Percentiles rank a stretch among this genome's conserved stretches.
phyloP scores from a whole-genome alignment of 208 protist species.

The Balamuthia mandrillaris region DNA sequence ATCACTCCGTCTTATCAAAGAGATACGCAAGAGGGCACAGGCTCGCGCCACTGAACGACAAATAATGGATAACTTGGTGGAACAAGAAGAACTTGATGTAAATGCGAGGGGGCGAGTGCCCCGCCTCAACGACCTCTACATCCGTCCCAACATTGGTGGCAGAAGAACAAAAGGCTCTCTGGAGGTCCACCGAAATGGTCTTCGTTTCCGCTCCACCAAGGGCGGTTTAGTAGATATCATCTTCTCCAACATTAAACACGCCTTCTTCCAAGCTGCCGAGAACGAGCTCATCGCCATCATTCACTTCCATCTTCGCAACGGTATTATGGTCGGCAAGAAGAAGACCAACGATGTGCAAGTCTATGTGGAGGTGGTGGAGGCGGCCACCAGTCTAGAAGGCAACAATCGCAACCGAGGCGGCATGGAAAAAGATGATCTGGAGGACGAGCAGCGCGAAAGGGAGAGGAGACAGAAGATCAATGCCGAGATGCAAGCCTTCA shows the following conservation, averaged over 20 bases:
- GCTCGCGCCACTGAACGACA: constrained; percentile 25
- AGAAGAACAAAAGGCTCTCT: constrained; percentile 79
- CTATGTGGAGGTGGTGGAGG: constrained; percentile 13
- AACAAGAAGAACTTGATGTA: constrained; percentile 65
- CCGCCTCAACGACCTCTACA: constrained; percentile 76
- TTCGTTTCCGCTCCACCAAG: constrained; percentile 85
- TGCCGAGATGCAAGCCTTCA: constrained; percentile 67
- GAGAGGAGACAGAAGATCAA: constrained; percentile 64
- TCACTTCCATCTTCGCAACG: constrained; percentile 92
- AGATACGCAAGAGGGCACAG: constrained; percentile 65
- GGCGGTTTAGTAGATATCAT: constrained; percentile 81
- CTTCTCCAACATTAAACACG: constrained; percentile 93
- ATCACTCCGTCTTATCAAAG: constrained; percentile 62
- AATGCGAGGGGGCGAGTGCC: neutral
- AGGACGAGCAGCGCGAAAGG: constrained; percentile 72
- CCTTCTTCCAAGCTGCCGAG: constrained; percentile 92
- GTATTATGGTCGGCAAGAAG: constrained; percentile 90
- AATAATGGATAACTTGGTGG: constrained; percentile 59
- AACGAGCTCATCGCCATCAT: constrained; percentile 89
- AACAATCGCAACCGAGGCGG: neutral
- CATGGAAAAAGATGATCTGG: constrained; percentile 66
- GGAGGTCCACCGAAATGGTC: constrained; percentile 91
- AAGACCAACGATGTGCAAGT: constrained; percentile 78
- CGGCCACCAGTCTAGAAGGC: neutral
- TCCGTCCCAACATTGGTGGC: constrained; percentile 80